Percentiles rank a stretch among this genome's conserved stretches.
These are phyloP conservation scores for Funneliformis mosseae DNA, from an alignment of 192 early-diverging fungal genomes.

Conservation along the genomic window DNA sequence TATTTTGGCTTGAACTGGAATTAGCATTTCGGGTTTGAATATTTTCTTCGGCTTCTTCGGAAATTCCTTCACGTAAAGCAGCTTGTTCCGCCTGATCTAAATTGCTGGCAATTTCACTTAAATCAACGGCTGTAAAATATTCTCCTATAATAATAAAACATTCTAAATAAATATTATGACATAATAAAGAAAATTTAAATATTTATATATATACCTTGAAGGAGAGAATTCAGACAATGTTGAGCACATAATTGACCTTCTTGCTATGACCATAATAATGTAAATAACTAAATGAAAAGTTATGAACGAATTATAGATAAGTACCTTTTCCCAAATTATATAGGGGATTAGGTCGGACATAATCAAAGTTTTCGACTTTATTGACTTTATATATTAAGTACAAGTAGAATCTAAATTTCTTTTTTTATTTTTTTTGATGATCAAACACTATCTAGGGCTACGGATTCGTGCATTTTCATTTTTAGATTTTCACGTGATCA, in stretches of 20 bases:
- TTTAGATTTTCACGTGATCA: too few relatives aligned
- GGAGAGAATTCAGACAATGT: conserved; percentile 77
- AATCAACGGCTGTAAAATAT: conserved; percentile 78
- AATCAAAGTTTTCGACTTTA: not conserved
- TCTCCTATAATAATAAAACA: conserved; percentile 44
- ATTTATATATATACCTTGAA: conserved; percentile 47
- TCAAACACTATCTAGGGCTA: too few relatives aligned
- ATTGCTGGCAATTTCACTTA: conserved; percentile 67
- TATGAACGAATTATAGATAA: not conserved
- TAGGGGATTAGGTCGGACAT: conserved; percentile 24
- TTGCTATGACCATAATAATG: conserved; percentile 49
- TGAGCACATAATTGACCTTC: conserved; percentile 82
- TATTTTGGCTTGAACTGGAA: conserved; percentile 47
- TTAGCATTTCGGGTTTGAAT: not conserved
- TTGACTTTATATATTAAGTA: too few relatives aligned
- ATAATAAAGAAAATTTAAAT: not conserved
- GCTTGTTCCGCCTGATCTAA: conserved; percentile 64
- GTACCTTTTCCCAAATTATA: conserved; percentile 35
- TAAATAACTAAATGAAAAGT: not conserved
- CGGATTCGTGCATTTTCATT: too few relatives aligned
- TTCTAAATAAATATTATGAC: not conserved
- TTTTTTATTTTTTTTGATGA: too few relatives aligned
- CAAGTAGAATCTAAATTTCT: too few relatives aligned
- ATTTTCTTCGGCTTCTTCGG: not conserved
- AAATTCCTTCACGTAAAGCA: conserved; percentile 41